Evolutionary conservation across 805 yeast species (phyloP).

Genomic region (Zygosaccharomyces bisporus): DNA sequence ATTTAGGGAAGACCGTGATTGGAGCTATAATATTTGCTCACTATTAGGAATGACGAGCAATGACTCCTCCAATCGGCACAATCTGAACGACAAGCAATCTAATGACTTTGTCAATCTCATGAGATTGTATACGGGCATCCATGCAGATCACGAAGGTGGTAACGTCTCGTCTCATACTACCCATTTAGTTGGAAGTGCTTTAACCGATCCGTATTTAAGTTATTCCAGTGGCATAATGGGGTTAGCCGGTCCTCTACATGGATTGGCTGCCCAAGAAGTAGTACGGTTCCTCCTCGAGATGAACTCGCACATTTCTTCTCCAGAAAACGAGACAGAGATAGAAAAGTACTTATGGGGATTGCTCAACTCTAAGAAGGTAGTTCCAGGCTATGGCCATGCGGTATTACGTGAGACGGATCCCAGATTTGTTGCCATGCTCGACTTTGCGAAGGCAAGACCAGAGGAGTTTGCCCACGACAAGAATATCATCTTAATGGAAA

Average conservation of each 20-base stretch:
- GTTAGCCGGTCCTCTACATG: slow-evolving; percentile 83
- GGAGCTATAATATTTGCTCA: slow-evolving; percentile 67
- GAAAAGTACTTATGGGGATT: slow-evolving; percentile 68
- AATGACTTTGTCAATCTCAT: slow-evolving; percentile 63
- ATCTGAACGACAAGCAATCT: slow-evolving; percentile 39
- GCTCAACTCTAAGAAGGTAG: slow-evolving; percentile 68
- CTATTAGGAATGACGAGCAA: slow-evolving; percentile 54
- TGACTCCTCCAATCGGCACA: slow-evolving; percentile 33
- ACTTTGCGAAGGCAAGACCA: slow-evolving; percentile 53
- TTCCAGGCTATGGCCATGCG: slow-evolving; percentile 89
- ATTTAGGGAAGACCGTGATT: slow-evolving; percentile 55
- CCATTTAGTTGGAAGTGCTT: slow-evolving; percentile 73
- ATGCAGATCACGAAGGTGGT: slow-evolving; percentile 83
- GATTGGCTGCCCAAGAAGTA: slow-evolving; percentile 83
- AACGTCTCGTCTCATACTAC: slow-evolving; percentile 80
- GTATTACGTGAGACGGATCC: slow-evolving; percentile 82
- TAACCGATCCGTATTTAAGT: slow-evolving; percentile 70
- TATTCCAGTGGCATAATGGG: slow-evolving; percentile 79
- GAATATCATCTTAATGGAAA: slow-evolving; percentile 61
- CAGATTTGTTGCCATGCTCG: slow-evolving; percentile 68
- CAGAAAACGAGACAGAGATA: slow-evolving; percentile 42
- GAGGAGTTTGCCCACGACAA: slow-evolving; percentile 59
- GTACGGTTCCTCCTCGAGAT: slow-evolving; percentile 66
- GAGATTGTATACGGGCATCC: slow-evolving; percentile 69
- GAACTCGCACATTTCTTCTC: slow-evolving; percentile 44